Evolutionary conservation across 73 alveolate genomes (phyloP).

Genomic region (Paramecium octaurelia): DNA sequence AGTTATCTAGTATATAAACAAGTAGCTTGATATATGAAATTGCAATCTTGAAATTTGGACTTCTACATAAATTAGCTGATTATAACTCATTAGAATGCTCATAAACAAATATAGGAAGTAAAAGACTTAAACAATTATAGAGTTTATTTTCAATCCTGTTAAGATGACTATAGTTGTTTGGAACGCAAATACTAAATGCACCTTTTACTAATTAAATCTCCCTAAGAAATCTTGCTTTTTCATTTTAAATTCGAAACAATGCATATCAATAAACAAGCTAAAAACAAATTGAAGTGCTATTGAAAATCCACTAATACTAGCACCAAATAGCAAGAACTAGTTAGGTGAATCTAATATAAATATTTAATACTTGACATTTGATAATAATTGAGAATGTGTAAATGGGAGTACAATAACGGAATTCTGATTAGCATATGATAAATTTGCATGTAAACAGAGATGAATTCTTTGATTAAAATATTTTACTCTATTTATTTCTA

Average conservation of each 20-base stretch:
- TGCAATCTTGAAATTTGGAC: neutral
- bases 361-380: neutral
- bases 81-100: neutral
- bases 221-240: neutral
- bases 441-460: neutral
- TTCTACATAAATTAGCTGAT: neutral
- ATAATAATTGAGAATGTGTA: neutral
- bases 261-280: neutral
- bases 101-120: neutral
- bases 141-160: neutral
- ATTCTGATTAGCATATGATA: neutral
- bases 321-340: neutral
- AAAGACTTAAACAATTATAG: neutral
- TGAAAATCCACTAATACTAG: neutral
- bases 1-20: neutral
- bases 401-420: neutral
- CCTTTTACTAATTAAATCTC: neutral
- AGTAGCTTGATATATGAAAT: neutral
- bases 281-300: neutral
- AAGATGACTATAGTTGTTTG: neutral
- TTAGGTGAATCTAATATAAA: neutral
- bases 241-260: neutral
- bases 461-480: neutral
- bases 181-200: neutral
- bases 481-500: neutral